Base-by-base conservation (phyloP, 2,329 filamentous ascomycete species). In the Arthrobotrys sinensis region DNA sequence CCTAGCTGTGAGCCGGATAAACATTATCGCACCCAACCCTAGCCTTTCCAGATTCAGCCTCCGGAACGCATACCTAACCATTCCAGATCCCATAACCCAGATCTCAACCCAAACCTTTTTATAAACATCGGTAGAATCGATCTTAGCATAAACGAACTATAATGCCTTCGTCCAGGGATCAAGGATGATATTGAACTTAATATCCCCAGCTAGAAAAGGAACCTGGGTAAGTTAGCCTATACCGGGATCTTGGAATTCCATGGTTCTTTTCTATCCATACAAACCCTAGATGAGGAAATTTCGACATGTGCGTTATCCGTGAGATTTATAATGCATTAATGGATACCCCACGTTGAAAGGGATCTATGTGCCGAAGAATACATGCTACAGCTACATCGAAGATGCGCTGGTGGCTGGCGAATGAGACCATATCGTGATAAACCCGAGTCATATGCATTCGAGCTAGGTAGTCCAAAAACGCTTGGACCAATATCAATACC, bases 111-210 rank as follows among this genome's bases (percentile, higher is more conserved):
- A n/a, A 19, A 14, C 21, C 8, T 16, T 28, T 52, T 28, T 62
- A 63, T 65, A 67, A 65, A 45, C 28, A 38, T 14, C 53, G 62
- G 63, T 53, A 75, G 53, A 67, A 52, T 63, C 21, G 36, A 73
- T 50, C 70, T 75, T 75, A 75, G 70, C 70, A 75, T 75, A 75
- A 75, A 67, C 62, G 52, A 64, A 64, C 38, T 73, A 48, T 73
- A 65, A 57, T 55, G 19, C 21, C 32, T 55, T 38, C 43, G 7
- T 3, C 10, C 64, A 10, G 16, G n/a, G 45, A 43, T 53, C 63
- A 67, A 21, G 46, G 63, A 43, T 67, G 24, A 14, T 67, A 45
- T 24, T 28, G 24, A 28, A 28, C 24, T 28, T 28, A 28, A 4
- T 28, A 28, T 28, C 24, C 24, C 24, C 3, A 45, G 5, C 6